A percentile compares a stretch with the other conserved stretches of the same genome.
phyloP scores from a whole-genome alignment of 345 rosid genomes.

The Stellera chamaejasme region DNA sequence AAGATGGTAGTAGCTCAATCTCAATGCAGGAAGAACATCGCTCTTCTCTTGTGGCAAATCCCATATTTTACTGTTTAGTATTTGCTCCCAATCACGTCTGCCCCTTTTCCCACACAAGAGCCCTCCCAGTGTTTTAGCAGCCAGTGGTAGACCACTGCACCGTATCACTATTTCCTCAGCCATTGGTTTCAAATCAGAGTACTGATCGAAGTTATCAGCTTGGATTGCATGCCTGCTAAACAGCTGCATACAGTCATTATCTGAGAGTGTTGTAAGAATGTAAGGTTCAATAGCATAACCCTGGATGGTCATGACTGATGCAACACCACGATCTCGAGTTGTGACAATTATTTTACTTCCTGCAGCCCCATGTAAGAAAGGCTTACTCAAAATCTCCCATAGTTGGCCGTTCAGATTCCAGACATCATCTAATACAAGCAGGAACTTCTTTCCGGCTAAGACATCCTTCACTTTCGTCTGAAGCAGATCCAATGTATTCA shows the following conservation, averaged over 20 bases:
- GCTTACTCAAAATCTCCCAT: no score
- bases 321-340: conserved; percentile 13
- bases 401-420: not conserved
- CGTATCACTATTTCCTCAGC: conserved; percentile 11
- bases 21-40: conserved; percentile 3
- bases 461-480: no score
- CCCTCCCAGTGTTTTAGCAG: conserved; percentile 9
- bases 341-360: conserved; percentile 26
- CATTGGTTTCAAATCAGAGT: conserved; percentile 5
- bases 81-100: conserved; percentile 8
- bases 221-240: conserved; percentile 16
- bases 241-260: conserved; percentile 13
- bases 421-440: no score
- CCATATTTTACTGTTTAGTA: conserved; percentile 13
- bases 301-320: conserved; percentile 8
- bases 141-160: conserved; percentile 13
- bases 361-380: not conserved
- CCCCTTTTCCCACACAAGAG: conserved; percentile 1
- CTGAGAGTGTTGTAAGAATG: conserved; percentile 3
- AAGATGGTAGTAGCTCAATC: conserved; percentile 14
- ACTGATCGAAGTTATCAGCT: not conserved
- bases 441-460: no score
- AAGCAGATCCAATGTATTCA: no score
- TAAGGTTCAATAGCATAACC: not conserved
- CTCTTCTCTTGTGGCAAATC: not conserved